These are phyloP conservation scores for Lasiodiplodia citricola DNA, from an alignment of 2,329 filamentous ascomycete genomes.

Conservation along the genomic window DNA sequence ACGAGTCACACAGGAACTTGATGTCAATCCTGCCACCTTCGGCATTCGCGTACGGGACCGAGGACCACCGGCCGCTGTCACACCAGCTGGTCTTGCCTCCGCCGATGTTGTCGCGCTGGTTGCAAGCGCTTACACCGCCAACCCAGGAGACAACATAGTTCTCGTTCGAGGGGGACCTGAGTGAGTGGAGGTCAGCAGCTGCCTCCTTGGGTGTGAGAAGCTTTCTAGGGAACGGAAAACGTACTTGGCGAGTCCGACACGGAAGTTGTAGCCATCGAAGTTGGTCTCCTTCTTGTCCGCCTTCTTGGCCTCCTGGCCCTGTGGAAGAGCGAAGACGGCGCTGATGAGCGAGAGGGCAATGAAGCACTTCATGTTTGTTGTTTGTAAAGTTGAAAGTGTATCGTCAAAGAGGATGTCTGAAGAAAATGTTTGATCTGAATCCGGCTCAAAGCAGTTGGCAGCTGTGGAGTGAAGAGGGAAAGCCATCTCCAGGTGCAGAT, in stretches of 20 bases:
- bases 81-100: slow-evolving; percentile 3
- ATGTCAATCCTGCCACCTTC: not conserved
- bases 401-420: not conserved
- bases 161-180: too few relatives aligned
- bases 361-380: not conserved
- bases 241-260: not conserved
- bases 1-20: not conserved
- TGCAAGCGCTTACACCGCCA: not conserved
- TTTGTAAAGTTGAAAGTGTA: not conserved
- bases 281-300: not conserved
- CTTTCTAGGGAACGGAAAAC: not conserved
- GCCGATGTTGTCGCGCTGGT: not conserved
- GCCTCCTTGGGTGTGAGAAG: not conserved
- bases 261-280: not conserved
- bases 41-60: not conserved
- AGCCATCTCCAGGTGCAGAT: not conserved
- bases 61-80: not conserved
- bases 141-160: not conserved
- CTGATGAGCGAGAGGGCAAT: not conserved
- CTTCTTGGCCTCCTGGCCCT: not conserved
- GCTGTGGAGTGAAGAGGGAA: not conserved
- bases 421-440: not conserved
- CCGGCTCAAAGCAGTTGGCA: not conserved
- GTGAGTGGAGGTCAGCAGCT: too few relatives aligned
- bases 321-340: not conserved